A percentile compares a stretch with the other conserved stretches of the same genome.
These are phyloP conservation scores for Epichloe baconii DNA, from an alignment of 2,329 filamentous ascomycete genomes.

Conservation along the genomic window DNA sequence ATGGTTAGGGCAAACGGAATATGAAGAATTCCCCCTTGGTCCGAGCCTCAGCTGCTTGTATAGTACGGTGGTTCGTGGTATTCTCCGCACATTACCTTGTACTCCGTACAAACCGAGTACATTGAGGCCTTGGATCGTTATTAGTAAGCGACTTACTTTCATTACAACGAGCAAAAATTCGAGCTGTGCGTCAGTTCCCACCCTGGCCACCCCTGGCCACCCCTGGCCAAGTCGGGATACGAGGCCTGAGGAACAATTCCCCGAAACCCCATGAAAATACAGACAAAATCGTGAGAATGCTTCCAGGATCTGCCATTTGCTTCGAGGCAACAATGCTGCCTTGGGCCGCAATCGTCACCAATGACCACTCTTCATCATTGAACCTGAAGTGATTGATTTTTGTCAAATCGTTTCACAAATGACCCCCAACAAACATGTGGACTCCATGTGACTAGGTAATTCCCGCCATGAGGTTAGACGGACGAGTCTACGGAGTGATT, in stretches of 20 bases:
- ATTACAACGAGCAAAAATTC: background rate
- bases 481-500: too few species aligned
- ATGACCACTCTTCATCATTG: background rate
- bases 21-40: background rate
- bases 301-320: background rate
- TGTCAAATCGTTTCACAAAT: background rate
- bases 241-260: background rate
- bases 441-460: background rate
- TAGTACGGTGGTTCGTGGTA: too few species aligned
- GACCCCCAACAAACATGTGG: background rate
- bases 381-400: background rate
- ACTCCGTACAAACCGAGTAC: too few species aligned
- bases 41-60: too few species aligned
- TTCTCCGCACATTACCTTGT: too few species aligned
- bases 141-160: too few species aligned
- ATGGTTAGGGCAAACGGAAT: background rate
- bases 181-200: background rate
- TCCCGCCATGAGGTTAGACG: background rate
- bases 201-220: too few species aligned
- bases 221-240: background rate
- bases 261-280: background rate
- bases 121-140: too few species aligned
- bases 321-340: background rate
- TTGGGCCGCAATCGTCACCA: background rate
- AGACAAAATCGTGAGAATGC: background rate